Base-by-base conservation (phyloP, 2,329 filamentous ascomycete species). In the Elsinoe perseae region DNA sequence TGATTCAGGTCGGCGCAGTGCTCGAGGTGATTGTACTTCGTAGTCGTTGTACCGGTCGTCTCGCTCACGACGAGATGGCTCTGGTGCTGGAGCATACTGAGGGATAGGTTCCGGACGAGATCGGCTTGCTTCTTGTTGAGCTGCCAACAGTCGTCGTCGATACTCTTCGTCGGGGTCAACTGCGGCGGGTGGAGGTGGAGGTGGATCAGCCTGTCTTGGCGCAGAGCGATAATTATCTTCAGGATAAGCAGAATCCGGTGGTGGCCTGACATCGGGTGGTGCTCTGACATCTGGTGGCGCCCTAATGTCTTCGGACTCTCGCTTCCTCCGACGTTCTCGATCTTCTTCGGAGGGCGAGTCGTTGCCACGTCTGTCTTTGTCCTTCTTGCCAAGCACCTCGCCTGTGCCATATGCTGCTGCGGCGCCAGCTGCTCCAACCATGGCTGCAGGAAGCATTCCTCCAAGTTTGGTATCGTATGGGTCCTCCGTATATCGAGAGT, bases 131-230 rank as follows among this genome's bases (percentile, higher is more conserved):
- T 57, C 56, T 32, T 32, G 38, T 38, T 59, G 59, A 5, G 56
- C 69, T 59, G 75, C 70, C 54, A 74, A 71, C 56, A 78, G 69
- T 7, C 75, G 71, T 27, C 75, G 73, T 42, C 75, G 72, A 60
- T 77, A 78, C 32, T 78, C 76, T 60, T 77, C 75, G 38, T 78
- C 75, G 3, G 76, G 71, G 56, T 78, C 75, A 2, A 75, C 50
- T 18, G 65, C 60, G 12, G 66, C 57, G 7, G 67, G 56, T 2
- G 72, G 70, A 4, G 43, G 36, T 38, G 34, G 32, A 16, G 38
- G 27, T n/a, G 28, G 23, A 2, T 56, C 53, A 27, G 28, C 40
- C 61, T 59, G n/a, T 64, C 64, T 14, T 18, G 28, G 38, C 14
- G n/a, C 10, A 20, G 25, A 20, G 16, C 40, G 23, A 25, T 44